Evolutionary conservation across 179 eudicot genomes (phyloP), one percentile per base, ranked within the genome.

Genomic region (Patellifolia procumbens): DNA sequence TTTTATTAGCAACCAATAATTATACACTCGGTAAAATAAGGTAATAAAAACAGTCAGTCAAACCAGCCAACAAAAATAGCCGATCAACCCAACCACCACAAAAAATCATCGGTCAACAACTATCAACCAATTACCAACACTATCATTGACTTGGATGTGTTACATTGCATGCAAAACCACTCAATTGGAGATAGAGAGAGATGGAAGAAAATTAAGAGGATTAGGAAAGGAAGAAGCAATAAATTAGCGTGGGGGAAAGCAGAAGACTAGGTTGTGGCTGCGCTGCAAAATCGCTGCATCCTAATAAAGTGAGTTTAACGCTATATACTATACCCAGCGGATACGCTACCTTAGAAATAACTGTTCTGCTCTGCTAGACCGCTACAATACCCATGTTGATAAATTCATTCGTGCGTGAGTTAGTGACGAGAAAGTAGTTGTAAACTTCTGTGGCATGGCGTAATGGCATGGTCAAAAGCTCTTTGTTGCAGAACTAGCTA

Each of bases 211-310:
- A 56, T 3, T 2, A 28, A 72, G n/a, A 7, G 31, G 62, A 58
- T 58, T 26, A 58, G 5, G 62, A 39, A 22, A 26, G 55, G 26
- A 68, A 26, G 39, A 49, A 28, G 73, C 73, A 70, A 49, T 48
- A 49, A 49, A 49, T 68, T 16, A 17, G 35, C 56, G 56, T 68
- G 72, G 72, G 56, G 56, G 34, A 56, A 29, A 68, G 24, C 37
- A 45, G 26, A 26, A 51, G 35, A 32, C 55, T 17, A 74, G 32
- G 65, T 3, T 35, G 64, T 66, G 74, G 79, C 74, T 76, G 74
- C 74, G 79, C 79, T 68, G 79, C 74, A 76, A 69, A 68, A 45
- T 17, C 74, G 79, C 68, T 76, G 79, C 58, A 70, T 29, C 42
- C 7, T 51, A 19, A 68, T 56, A 56, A 55, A 45, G 48, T 26